Base-by-base conservation (phyloP, 768 basidiomycete genomes). In the Boletus sp. region DNA sequence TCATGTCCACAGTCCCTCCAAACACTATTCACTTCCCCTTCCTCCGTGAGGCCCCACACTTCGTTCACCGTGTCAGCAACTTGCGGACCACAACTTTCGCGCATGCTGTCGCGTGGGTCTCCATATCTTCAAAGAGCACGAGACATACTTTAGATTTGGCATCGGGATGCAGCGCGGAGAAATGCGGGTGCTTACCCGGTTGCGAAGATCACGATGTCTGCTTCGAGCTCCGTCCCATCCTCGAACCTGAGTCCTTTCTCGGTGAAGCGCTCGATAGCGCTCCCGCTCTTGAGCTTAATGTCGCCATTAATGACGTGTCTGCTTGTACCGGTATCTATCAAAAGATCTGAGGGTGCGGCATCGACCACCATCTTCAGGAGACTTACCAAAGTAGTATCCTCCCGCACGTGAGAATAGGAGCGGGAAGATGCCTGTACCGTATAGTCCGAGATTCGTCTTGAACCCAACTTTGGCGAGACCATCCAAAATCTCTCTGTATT, bases 21-120 rank as follows among this genome's bases (percentile, higher is more conserved):
- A 20, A 65, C 62, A 2, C 80, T 77, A 1, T 76, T 70, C 28
- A 83, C 64, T 65, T 89, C 86, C 0, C 86, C 84, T 71, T 91
- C 84, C 18, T 77, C 71, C 58, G 85, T 78, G 47, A 87, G 55
- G 17, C 86, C 83, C 89, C 88, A 84, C 15, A 89, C 68, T 14
- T 73, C 71, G 35, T 78, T 75, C 55, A 85, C 73, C 65, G 77
- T 73, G 52, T 76, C 65, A 0, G 74, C 76, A 2, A 82, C 64
- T 35, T 79, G 72, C 10, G 78, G 72, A 1, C 80, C 83, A 42
- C 82, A 78, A 5, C 86, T 66, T 0, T 71, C 68, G 39, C 70
- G 71, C 49, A 83, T 66, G 24, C 75, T 70, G 12, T 74, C 71
- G 20, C 72, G 72, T 0, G 75, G 64, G 61, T 82, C 77, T 15